Conservation (phyloP, 164 flowering plant species). For the Sedum album region DNA sequence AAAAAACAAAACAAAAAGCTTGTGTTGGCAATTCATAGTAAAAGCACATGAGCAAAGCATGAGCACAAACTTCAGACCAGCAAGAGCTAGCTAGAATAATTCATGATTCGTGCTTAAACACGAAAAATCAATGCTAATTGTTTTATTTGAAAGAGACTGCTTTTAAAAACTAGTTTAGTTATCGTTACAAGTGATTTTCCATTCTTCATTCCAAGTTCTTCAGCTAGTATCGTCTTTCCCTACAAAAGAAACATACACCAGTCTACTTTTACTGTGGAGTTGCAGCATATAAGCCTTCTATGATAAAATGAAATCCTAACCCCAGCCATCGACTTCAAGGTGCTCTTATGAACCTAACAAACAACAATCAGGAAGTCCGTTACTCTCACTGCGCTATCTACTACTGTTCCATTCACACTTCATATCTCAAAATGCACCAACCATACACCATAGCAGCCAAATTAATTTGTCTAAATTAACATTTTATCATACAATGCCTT, state of each 20-base stretch:
- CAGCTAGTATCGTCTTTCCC: constrained; percentile 8
- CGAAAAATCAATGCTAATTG: background rate
- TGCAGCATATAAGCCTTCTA: background rate
- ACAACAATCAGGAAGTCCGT: background rate
- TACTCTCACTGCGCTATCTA: background rate
- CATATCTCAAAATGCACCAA: background rate
- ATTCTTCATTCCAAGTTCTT: constrained; percentile 4
- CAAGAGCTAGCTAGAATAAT: background rate
- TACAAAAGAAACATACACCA: constrained; percentile 8
- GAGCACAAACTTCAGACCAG: background rate
- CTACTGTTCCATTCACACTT: background rate
- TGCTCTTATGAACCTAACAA: constrained; percentile 4
- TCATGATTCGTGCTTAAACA: background rate
- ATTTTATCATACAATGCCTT: background rate
- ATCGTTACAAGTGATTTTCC: background rate
- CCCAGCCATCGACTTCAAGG: constrained; percentile 2
- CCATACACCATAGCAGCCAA: background rate
- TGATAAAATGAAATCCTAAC: background rate
- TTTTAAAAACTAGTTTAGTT: background rate
- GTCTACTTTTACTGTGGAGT: constrained; percentile 2
- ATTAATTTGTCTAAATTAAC: background rate
- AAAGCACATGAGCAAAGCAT: background rate
- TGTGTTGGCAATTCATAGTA: background rate
- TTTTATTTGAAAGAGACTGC: background rate
- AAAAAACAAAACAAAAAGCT: background rate